Evolutionary conservation across 164 flowering plant genomes (phyloP).

Genomic region (Taxillus chinensis): DNA sequence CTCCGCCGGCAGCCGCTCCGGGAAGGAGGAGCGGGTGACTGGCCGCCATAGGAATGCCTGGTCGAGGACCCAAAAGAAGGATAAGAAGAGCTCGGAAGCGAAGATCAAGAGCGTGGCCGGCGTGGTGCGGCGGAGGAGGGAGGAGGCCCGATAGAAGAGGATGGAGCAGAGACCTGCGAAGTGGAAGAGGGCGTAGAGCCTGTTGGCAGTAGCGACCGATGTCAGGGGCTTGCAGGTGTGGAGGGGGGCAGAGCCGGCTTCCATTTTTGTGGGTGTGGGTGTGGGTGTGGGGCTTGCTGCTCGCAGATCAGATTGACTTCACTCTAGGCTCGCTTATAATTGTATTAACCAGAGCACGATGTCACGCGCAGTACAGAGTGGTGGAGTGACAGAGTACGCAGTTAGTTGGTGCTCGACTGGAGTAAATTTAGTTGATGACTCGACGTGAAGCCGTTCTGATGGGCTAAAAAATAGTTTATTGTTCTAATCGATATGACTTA

Average conservation of each 20-base stretch:
- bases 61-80: constrained; percentile 34
- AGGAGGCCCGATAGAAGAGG: neutral
- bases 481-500: too few species aligned
- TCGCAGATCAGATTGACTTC: too few species aligned
- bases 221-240: neutral
- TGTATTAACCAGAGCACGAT: too few species aligned
- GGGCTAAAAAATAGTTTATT: too few species aligned
- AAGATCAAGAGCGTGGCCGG: constrained; percentile 22
- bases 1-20: constrained; percentile 28
- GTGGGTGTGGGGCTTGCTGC: too few species aligned
- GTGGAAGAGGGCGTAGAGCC: neutral
- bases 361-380: too few species aligned
- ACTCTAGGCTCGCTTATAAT: too few species aligned
- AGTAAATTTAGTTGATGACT: too few species aligned
- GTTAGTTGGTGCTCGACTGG: too few species aligned
- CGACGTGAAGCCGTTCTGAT: too few species aligned
- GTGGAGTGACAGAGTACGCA: too few species aligned
- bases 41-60: constrained; percentile 42
- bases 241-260: neutral
- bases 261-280: too few species aligned
- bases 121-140: constrained; percentile 4
- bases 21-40: constrained; percentile 32
- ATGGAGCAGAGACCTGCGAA: neutral
- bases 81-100: constrained; percentile 32
- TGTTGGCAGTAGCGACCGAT: neutral